Evolutionary conservation across 2,329 filamentous ascomycete species (phyloP), one percentile per base, ranked within the genome.

Genomic region (Fusarium sororula): DNA sequence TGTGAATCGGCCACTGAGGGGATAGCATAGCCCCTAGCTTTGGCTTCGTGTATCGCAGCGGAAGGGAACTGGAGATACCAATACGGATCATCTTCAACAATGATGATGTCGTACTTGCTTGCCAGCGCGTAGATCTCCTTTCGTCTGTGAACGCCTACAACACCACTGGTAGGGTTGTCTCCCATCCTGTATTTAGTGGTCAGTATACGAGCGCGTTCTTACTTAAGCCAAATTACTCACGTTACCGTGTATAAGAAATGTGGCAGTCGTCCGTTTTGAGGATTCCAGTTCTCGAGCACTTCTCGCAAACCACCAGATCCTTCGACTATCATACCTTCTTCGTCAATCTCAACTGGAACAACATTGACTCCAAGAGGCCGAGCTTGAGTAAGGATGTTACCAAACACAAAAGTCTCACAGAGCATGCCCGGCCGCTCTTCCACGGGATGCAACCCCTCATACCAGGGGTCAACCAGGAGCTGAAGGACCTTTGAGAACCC

Each of bases 11-110:
- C 77, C 14, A 56, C 22, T 68, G 66, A 77, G 53, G 81, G 81
- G 61, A 75, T 77, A 51, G 78, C 82, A 41, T 81, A 74, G 59
- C 81, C 80, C 44, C 86, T 82, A 24, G 87, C 85, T 78, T 87
- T 85, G 76, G 89, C 85, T 79, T 90, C 85, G 54, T 83, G 82
- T 32, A 79, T 53, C 60, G 85, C 88, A 1, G 93, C 91, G 2
- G 93, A 93, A 0, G 94, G 94, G 82, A 90, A 98, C 81, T 98
- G 96, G 14, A 98, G 87, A 81, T 96, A 96, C 94, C 94, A 98
- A 85, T 98, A 98, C 11, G 96, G 96, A 72, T 98, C 95, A 78
- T 98, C 96, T 82, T 98, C 96, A 70, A 97, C 85, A 74, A 98
- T 98, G 78, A 98, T 89, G 72, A 98, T 89, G 81, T 98, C 95